Evolutionary conservation across 164 flowering plant species (phyloP), one percentile per base, ranked within the genome.

Genomic region (Vitis labrusca): DNA sequence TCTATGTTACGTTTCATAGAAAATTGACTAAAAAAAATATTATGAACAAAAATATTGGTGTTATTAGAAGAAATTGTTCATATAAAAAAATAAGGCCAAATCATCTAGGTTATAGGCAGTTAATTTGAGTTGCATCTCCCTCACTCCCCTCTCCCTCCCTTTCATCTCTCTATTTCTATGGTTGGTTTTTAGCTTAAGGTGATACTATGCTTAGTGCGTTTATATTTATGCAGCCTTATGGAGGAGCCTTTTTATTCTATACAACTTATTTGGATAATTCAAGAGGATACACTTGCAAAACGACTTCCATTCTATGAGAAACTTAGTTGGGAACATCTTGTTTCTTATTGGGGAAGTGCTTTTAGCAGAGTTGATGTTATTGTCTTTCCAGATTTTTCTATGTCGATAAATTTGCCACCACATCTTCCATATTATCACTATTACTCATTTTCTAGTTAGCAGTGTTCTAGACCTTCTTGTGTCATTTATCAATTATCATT

Each of bases 201-300:
- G 37, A 32, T 32, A 30, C 75, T 76, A 70, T 79, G 79, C 63
- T 77, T 81, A 79, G 79, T 84, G 82, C 83, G 80, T 85, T 85
- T 81, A 85, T 83, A 83, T 88, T 79, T 85, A 61, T 93, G 97
- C 98, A 96, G 99, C 91, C 93, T 96, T 75, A 86, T 91, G 97
- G 97, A 91, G 95, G 99, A 96, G 78, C 99, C 99, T 50, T 96
- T 96, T 80, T 84, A 83, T 88, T 91, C 92, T 56, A 64, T 96
- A 71, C 98, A 97, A 15, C 80, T 96, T 55, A 80, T 96, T 80
- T 93, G 98, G 99, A 85, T 93, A 75, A 76, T 96, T 76, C 89
- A 86, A 73, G 98, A 96, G 76, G 95, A 87, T 74, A 77, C 78
- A 12, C 97, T 96, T 70, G 97, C 91, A 71, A 79, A 74, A 61